Evolutionary conservation across 2,329 filamentous ascomycete genomes (phyloP).

Genomic region (Dothiorella sarmentorum): DNA sequence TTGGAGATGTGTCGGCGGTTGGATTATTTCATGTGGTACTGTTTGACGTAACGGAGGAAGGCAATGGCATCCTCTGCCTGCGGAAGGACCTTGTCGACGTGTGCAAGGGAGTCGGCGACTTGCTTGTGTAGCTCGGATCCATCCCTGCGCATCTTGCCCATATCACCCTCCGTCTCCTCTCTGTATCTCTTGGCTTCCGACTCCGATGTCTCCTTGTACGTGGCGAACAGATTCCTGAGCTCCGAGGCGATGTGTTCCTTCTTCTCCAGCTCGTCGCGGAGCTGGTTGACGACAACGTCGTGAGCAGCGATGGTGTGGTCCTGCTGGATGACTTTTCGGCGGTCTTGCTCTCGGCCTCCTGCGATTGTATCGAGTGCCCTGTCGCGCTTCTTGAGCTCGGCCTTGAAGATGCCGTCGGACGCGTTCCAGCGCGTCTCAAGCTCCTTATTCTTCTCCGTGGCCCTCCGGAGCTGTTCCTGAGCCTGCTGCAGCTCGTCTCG

Average conservation of each 20-base stretch:
- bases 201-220: constrained; percentile 4
- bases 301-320: constrained; percentile 7
- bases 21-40: constrained; percentile 7
- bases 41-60: constrained; percentile 17
- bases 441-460: constrained; percentile 14
- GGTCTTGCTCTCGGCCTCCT: neutral
- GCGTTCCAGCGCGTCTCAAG: constrained; percentile 13
- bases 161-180: constrained; percentile 5
- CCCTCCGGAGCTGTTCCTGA: constrained; percentile 3
- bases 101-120: neutral
- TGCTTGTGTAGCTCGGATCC: neutral
- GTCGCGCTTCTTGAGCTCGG: constrained; percentile 8
- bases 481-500: constrained; percentile 12
- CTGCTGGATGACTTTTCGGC: neutral
- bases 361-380: neutral
- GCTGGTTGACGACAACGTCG: constrained; percentile 13
- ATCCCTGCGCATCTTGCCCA: neutral
- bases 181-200: constrained; percentile 1
- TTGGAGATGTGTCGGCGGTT: neutral
- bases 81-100: constrained; percentile 6
- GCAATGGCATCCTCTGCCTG: constrained; percentile 15
- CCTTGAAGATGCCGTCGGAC: constrained; percentile 6
- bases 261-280: constrained; percentile 11
- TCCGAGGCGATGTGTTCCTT: neutral
- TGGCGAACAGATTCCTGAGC: neutral